Conservation (phyloP, 1,284 basidiomycete species). For the Thelephora terrestris region DNA sequence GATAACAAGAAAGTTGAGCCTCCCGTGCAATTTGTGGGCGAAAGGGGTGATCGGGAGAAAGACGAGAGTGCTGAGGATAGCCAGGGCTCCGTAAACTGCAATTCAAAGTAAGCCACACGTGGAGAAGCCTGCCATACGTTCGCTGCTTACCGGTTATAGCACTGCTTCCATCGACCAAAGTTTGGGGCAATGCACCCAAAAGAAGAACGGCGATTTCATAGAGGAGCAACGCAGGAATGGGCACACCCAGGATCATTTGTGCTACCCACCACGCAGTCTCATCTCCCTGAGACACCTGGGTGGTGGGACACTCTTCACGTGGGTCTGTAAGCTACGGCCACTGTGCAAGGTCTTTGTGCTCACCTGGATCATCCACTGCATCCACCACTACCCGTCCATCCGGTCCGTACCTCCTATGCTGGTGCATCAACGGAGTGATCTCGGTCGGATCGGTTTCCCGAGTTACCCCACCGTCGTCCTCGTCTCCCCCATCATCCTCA, state of each 20-base stretch:
- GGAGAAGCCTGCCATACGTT: not conserved
- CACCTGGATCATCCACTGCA: not conserved
- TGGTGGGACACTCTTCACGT: conserved; percentile 1
- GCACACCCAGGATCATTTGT: conserved; percentile 47
- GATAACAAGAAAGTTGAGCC: conserved; percentile 31
- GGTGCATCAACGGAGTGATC: conserved; percentile 39
- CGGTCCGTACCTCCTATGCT: conserved; percentile 14
- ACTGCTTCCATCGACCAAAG: conserved; percentile 54
- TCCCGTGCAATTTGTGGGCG: conserved; percentile 41
- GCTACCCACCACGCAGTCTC: conserved; percentile 52
- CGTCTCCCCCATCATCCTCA: conserved; percentile 9
- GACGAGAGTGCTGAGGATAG: conserved; percentile 37
- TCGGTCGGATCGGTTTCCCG: conserved; percentile 32
- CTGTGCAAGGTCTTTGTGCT: not conserved
- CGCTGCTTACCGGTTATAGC: conserved; percentile 33
- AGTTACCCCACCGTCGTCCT: conserved; percentile 14
- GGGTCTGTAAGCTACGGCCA: not conserved
- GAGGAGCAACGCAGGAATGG: conserved; percentile 47
- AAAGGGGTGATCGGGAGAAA: conserved; percentile 56
- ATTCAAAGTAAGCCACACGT: conserved; percentile 1
- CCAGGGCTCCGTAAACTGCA: conserved; percentile 42
- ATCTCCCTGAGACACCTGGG: conserved; percentile 15
- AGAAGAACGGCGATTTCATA: conserved; percentile 43
- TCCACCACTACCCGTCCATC: conserved; percentile 11
- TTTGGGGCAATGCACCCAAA: conserved; percentile 44